These are phyloP conservation scores for Candida broadrunensis DNA, from an alignment of 805 yeast species.

Conservation along the genomic window DNA sequence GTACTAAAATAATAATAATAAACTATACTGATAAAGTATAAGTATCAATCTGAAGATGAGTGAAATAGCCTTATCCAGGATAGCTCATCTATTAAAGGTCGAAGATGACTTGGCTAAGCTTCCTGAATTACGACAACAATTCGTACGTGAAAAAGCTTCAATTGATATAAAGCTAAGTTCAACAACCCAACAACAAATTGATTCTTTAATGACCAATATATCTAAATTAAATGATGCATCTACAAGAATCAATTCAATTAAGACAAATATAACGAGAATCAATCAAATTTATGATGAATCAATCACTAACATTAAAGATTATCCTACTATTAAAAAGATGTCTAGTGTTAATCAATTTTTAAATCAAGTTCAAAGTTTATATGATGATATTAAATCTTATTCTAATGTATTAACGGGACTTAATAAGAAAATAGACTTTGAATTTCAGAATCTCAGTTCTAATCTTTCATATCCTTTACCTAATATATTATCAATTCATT, in stretches of 20 bases:
- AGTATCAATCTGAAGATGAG: no score
- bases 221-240: slow-evolving; percentile 46
- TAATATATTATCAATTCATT: slow-evolving; percentile 66
- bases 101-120: slow-evolving; percentile 58
- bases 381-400: slow-evolving; percentile 58
- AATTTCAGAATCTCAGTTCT: slow-evolving; percentile 28
- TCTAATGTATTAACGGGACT: slow-evolving; percentile 49
- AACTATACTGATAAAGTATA: no score
- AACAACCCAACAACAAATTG: slow-evolving; percentile 64
- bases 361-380: slow-evolving; percentile 63
- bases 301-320: slow-evolving; percentile 57
- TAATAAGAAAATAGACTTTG: slow-evolving; percentile 49
- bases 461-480: slow-evolving; percentile 45
- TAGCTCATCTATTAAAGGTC: slow-evolving; percentile 36
- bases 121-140: slow-evolving; percentile 49
- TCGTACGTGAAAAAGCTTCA: slow-evolving; percentile 67
- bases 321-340: slow-evolving; percentile 65
- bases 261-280: slow-evolving; percentile 35
- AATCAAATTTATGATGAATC: slow-evolving; percentile 58
- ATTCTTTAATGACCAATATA: slow-evolving; percentile 51
- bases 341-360: slow-evolving; percentile 71
- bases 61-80: slow-evolving; percentile 38
- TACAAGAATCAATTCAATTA: slow-evolving; percentile 33
- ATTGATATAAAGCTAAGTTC: slow-evolving; percentile 72
- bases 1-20: no score